Percentiles rank a stretch among this genome's conserved stretches.
phyloP scores from a whole-genome alignment of 306 rosid genomes.

The Sicyos baderoa region DNA sequence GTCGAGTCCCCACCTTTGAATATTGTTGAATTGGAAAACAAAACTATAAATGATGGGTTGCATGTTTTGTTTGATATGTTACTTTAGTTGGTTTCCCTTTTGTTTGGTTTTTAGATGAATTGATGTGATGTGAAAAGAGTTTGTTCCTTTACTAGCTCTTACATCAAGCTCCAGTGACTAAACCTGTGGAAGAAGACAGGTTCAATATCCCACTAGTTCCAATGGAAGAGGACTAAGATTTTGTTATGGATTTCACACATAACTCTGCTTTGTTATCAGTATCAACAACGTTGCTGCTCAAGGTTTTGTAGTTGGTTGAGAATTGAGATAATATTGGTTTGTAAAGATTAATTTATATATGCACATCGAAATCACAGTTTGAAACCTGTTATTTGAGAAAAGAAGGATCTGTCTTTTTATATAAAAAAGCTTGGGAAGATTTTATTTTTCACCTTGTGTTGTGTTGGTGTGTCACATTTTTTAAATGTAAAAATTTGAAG shows the following conservation, averaged over 20 bases:
- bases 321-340: background rate
- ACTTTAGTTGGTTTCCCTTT: background rate
- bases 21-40: no score
- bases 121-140: slow-evolving; percentile 5
- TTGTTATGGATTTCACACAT: slow-evolving; percentile 9
- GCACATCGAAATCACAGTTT: background rate
- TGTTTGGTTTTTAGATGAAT: background rate
- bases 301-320: slow-evolving; percentile 11
- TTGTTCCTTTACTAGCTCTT: slow-evolving; percentile 33
- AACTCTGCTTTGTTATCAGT: background rate
- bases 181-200: slow-evolving; percentile 70
- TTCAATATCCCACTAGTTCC: slow-evolving; percentile 80
- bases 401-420: background rate
- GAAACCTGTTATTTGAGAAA: background rate
- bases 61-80: background rate
- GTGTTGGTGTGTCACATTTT: background rate
- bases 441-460: background rate
- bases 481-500: no score
- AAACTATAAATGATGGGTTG: no score
- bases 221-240: slow-evolving; percentile 61
- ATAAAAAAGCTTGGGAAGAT: background rate
- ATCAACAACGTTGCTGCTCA: background rate
- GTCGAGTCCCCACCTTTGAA: no score
- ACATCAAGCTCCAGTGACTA: slow-evolving; percentile 49
- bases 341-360: background rate